These are phyloP conservation scores for Aegilops umbellulata DNA, from an alignment of 176 grass and related monocot genomes.

Conservation along the genomic window DNA sequence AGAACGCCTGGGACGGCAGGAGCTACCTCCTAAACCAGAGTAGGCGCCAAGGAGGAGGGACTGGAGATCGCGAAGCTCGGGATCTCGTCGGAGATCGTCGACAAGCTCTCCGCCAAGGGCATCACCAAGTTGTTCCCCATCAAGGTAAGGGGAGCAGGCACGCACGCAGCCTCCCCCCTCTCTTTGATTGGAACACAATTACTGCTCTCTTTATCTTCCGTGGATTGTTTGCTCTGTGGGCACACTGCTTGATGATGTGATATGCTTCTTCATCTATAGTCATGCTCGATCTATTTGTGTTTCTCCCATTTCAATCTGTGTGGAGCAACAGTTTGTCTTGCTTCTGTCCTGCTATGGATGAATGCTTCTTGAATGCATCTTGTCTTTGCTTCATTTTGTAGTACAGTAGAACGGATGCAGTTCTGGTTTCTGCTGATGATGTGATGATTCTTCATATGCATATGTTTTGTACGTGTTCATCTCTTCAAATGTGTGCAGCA, in stretches of 20 bases:
- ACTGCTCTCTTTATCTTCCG: neutral
- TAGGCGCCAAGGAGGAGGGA: slow-evolving; percentile 44
- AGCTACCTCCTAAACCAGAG: no score
- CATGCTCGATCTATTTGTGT: neutral
- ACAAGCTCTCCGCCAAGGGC: slow-evolving; percentile 48
- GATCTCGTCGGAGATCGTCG: slow-evolving; percentile 78
- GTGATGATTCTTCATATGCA: no score
- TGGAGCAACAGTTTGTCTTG: neutral
- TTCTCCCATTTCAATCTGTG: neutral
- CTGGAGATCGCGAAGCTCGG: slow-evolving; percentile 86
- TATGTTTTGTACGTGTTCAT: no score
- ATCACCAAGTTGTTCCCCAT: slow-evolving; percentile 98
- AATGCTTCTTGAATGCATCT: neutral
- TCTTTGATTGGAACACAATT: neutral
- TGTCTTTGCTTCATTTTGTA: neutral
- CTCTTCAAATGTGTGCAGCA: no score
- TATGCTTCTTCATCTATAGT: neutral
- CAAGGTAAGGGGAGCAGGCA: slow-evolving; percentile 44
- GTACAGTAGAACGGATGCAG: no score
- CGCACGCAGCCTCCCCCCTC: neutral
- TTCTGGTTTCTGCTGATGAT: no score
- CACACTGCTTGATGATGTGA: neutral
- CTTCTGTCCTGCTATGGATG: neutral
- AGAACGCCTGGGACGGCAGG: no score
- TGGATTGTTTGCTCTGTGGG: neutral